phyloP scores from a whole-genome alignment of 805 yeast genomes.

The Huiozyma naganishii region DNA sequence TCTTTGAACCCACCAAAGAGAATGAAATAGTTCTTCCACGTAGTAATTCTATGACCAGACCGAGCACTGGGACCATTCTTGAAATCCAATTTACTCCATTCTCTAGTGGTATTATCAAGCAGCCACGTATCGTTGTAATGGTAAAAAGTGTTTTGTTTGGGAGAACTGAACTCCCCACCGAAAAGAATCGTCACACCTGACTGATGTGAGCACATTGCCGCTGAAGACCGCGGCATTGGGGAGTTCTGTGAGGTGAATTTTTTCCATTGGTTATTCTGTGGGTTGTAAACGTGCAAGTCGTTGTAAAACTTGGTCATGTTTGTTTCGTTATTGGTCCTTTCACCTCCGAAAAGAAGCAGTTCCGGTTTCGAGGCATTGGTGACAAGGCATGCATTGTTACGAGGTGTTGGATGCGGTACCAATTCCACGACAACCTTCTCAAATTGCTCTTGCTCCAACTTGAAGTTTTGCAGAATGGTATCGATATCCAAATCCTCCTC shows the following conservation, averaged over 20 bases:
- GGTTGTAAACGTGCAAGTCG: conserved; percentile 62
- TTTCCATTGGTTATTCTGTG: conserved; percentile 77
- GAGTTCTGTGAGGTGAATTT: conserved; percentile 68
- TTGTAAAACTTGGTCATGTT: conserved; percentile 61
- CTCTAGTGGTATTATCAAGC: conserved; percentile 69
- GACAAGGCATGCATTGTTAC: conserved; percentile 68
- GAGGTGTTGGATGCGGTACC: conserved; percentile 48
- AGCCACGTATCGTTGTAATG: conserved; percentile 97
- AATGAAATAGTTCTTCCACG: conserved; percentile 83
- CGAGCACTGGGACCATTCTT: conserved; percentile 61
- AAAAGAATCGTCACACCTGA: conserved; percentile 76
- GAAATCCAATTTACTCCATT: conserved; percentile 80
- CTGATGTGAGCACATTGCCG: conserved; percentile 88
- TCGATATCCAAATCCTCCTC: conserved; percentile 80
- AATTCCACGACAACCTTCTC: conserved; percentile 56
- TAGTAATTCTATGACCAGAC: conserved; percentile 84
- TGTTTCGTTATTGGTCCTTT: conserved; percentile 38
- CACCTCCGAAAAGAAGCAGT: conserved; percentile 85
- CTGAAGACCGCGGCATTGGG: conserved; percentile 89
- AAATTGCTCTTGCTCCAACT: conserved; percentile 69
- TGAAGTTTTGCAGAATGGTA: conserved; percentile 64
- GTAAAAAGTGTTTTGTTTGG: conserved; percentile 89
- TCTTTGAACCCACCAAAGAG: conserved; percentile 92
- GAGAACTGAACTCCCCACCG: conserved; percentile 96
- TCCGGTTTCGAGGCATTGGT: conserved; percentile 68